Evolutionary conservation across 768 basidiomycete genomes (phyloP).

Genomic region (Kwoniella sp.): DNA sequence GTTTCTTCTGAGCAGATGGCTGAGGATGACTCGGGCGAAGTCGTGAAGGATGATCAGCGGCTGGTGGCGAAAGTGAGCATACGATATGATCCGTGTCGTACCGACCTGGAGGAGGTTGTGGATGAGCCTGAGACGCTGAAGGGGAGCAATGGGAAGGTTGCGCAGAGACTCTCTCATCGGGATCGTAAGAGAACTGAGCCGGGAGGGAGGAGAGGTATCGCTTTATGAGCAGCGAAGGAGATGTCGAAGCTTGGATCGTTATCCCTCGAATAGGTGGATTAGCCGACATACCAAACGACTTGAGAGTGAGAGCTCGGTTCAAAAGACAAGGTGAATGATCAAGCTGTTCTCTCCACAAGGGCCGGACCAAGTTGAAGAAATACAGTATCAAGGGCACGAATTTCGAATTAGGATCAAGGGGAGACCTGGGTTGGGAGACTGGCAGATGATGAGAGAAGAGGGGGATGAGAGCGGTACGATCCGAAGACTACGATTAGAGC

Average conservation of each 20-base stretch:
- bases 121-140: too few relatives aligned
- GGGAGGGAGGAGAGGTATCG: constrained; percentile 27
- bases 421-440: too few relatives aligned
- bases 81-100: too few relatives aligned
- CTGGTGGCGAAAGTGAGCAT: too few relatives aligned
- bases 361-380: too few relatives aligned
- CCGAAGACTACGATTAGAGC: too few relatives aligned
- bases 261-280: constrained; percentile 36
- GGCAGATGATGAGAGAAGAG: too few relatives aligned
- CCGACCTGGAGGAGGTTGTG: background rate
- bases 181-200: background rate
- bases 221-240: constrained; percentile 19
- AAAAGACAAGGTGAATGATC: constrained; percentile 4
- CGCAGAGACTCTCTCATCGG: background rate
- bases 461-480: too few relatives aligned
- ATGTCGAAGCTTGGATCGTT: constrained; percentile 11
- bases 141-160: too few relatives aligned
- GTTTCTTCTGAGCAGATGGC: background rate
- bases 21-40: background rate
- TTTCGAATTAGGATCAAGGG: too few relatives aligned
- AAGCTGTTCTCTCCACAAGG: too few relatives aligned
- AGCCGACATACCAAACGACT: constrained; percentile 15
- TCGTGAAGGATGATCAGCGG: background rate
- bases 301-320: background rate
- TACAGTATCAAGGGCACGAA: background rate